Evolutionary conservation across 768 basidiomycete genomes (phyloP).

Genomic region (Suillus ampliporus): DNA sequence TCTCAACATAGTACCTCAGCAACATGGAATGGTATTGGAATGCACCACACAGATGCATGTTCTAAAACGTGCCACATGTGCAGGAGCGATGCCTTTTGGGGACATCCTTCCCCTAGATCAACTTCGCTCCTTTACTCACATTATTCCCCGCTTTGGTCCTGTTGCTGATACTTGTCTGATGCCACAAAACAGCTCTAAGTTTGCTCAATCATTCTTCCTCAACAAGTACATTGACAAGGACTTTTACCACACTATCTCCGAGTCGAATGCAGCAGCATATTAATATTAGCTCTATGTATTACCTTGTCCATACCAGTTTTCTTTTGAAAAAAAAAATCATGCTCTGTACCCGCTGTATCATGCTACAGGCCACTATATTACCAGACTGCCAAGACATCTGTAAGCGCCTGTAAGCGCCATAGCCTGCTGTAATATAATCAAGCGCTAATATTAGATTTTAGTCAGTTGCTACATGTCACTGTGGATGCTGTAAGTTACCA

Average conservation of each 20-base stretch:
- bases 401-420: too few relatives aligned
- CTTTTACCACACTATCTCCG: conserved; percentile 2
- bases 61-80: conserved; percentile 21
- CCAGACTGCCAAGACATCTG: too few relatives aligned
- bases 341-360: too few relatives aligned
- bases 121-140: conserved; percentile 26
- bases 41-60: conserved; percentile 25
- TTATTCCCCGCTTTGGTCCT: conserved; percentile 31
- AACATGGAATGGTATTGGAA: conserved; percentile 13
- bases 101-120: conserved; percentile 33
- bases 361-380: too few relatives aligned
- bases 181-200: conserved; percentile 24
- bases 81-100: conserved; percentile 20
- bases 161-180: conserved; percentile 30
- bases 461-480: too few relatives aligned
- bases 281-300: too few relatives aligned
- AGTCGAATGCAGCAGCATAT: too few relatives aligned
- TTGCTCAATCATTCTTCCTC: conserved; percentile 29
- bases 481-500: too few relatives aligned
- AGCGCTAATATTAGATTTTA: too few relatives aligned
- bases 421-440: too few relatives aligned
- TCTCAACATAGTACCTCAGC: conserved; percentile 30
- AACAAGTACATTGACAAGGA: conserved; percentile 42
- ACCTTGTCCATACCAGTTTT: too few relatives aligned
- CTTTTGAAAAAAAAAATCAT: too few relatives aligned